Percentiles rank a stretch among this genome's conserved stretches.
Conservation (phyloP, 2,329 filamentous ascomycete species). For the Pseudocercospora eumusae region DNA sequence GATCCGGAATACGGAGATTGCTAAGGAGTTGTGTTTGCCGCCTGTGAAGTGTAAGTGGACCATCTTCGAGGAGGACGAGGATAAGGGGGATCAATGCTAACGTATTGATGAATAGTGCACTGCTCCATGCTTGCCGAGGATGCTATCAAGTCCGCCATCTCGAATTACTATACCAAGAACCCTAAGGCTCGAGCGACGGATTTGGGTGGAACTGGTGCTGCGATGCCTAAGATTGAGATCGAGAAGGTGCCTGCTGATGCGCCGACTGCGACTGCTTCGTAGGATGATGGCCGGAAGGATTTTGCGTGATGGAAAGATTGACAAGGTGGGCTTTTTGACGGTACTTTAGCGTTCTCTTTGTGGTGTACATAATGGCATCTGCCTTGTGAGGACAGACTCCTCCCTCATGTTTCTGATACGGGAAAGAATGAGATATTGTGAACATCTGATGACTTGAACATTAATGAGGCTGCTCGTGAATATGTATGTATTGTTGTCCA, state of each 20-base stretch:
- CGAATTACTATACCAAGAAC: constrained; percentile 90
- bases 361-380: neutral
- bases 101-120: constrained; percentile 60
- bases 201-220: constrained; percentile 71
- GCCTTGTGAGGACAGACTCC: neutral
- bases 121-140: constrained; percentile 93
- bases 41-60: constrained; percentile 77
- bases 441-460: neutral
- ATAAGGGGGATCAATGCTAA: constrained; percentile 17
- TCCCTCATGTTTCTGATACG: neutral
- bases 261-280: constrained; percentile 22
- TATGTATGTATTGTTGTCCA: neutral
- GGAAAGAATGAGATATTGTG: neutral
- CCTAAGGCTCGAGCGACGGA: constrained; percentile 72
- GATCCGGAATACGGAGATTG: constrained; percentile 97
- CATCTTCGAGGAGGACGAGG: no score
- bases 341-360: neutral
- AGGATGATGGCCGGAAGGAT: constrained; percentile 9
- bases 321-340: neutral
- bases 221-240: constrained; percentile 66
- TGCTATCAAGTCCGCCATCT: constrained; percentile 88
- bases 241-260: constrained; percentile 51
- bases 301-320: neutral
- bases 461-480: no score
- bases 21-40: constrained; percentile 87